Conservation (phyloP, 257 asterid genomes). For the Nicotiana tabacum region DNA sequence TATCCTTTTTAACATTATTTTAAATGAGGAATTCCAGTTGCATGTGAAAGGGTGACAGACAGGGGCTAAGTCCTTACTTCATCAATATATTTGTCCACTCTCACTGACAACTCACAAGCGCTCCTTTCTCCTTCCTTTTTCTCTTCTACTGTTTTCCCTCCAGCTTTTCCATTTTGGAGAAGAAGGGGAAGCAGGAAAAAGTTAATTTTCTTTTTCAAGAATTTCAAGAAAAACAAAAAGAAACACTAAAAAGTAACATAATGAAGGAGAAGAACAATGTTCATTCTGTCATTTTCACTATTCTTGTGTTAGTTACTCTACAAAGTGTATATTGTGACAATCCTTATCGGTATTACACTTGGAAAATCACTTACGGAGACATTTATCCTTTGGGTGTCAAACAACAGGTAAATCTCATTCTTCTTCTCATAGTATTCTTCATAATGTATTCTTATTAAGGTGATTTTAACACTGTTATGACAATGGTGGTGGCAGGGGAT, state of each 20-base stretch:
- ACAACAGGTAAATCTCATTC: conserved; percentile 52
- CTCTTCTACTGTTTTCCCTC: neutral
- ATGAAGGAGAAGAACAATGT: conserved; percentile 37
- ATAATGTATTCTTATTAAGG: neutral
- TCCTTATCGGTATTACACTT: conserved; percentile 77
- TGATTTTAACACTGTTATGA: neutral
- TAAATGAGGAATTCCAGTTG: neutral
- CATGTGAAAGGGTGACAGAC: conserved; percentile 9
- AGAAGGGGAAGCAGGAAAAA: neutral
- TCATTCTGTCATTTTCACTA: conserved; percentile 23
- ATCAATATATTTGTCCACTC: conserved; percentile 14
- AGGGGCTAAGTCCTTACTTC: neutral
- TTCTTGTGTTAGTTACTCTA: conserved; percentile 26
- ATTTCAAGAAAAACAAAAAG: neutral
- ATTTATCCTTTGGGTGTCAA: conserved; percentile 79
- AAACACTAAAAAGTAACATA: neutral
- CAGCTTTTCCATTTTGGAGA: neutral
- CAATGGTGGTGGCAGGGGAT: conserved; percentile 53
- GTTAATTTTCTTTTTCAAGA: neutral
- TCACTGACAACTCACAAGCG: conserved; percentile 27
- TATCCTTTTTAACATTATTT: neutral
- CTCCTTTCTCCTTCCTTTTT: neutral
- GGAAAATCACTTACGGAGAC: conserved; percentile 79
- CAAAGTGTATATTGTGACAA: conserved; percentile 52
- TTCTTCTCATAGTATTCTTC: too few species aligned